Conservation (phyloP, 2,329 filamentous ascomycete genomes). For the Onygenales sp. region DNA sequence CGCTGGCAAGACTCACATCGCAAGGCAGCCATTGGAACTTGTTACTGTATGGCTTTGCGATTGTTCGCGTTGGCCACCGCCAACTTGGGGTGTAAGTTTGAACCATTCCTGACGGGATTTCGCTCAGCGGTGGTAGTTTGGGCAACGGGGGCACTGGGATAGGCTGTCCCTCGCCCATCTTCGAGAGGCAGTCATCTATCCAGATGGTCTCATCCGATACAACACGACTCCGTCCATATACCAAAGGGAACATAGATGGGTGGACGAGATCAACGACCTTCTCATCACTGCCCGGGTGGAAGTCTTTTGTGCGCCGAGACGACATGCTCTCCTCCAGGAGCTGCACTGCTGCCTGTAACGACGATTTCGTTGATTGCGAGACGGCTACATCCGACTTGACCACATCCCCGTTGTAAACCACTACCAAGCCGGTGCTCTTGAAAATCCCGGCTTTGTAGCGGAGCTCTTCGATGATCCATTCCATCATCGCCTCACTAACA, state of each 20-base stretch:
- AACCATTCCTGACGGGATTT: not conserved
- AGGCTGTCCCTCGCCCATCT: constrained; percentile 11
- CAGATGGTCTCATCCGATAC: constrained; percentile 13
- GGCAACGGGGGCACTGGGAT: constrained; percentile 5
- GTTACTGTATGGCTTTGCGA: constrained; percentile 10
- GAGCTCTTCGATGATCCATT: constrained; percentile 38
- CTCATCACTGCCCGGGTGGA: constrained; percentile 49
- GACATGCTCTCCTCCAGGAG: constrained; percentile 46
- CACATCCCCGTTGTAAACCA: constrained; percentile 37
- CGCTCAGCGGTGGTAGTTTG: not conserved
- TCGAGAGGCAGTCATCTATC: constrained; percentile 16
- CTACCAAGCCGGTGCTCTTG: constrained; percentile 30
- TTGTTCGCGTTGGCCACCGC: not conserved
- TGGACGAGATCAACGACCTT: constrained; percentile 57
- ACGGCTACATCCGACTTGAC: constrained; percentile 47
- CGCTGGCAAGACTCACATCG: constrained; percentile 13
- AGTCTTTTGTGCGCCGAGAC: constrained; percentile 47
- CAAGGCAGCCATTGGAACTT: constrained; percentile 37
- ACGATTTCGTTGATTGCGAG: constrained; percentile 26
- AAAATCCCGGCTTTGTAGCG: constrained; percentile 38
- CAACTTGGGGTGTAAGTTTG: not conserved
- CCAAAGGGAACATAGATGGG: constrained; percentile 41
- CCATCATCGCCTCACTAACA: constrained; percentile 25
- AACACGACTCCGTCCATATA: constrained; percentile 21
- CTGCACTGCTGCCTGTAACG: constrained; percentile 38